Percentiles rank a stretch among this genome's conserved stretches.
phyloP scores from a whole-genome alignment of 805 yeast genomes.

The Candida pini region DNA sequence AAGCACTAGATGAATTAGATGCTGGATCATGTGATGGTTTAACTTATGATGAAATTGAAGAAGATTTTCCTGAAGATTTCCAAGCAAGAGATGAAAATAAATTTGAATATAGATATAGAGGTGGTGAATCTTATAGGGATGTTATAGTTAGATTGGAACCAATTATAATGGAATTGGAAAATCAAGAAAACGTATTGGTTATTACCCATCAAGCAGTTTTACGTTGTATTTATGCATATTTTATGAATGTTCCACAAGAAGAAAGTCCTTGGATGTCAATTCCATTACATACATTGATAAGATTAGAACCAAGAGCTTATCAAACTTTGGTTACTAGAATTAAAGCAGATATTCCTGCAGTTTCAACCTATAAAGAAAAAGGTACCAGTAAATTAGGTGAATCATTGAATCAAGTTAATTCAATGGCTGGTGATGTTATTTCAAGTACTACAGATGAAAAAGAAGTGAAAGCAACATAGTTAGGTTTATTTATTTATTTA shows the following conservation, averaged over 20 bases:
- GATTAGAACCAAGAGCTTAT: constrained; percentile 93
- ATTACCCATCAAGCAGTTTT: constrained; percentile 97
- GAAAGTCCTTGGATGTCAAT: constrained; percentile 99
- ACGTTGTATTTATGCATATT: constrained; percentile 94
- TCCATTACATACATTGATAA: constrained; percentile 91
- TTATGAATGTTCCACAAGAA: constrained; percentile 97
- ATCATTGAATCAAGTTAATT: constrained; percentile 30
- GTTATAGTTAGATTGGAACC: constrained; percentile 95
- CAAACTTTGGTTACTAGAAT: constrained; percentile 83
- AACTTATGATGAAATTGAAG: constrained; percentile 90
- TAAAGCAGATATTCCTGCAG: constrained; percentile 97
- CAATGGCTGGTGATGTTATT: constrained; percentile 47
- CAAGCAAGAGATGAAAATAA: constrained; percentile 93
- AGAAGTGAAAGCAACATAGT: too few species aligned
- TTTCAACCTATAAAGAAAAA: constrained; percentile 90
- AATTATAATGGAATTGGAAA: constrained; percentile 95
- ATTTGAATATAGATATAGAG: constrained; percentile 91
- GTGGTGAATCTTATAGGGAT: constrained; percentile 96
- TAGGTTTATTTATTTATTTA: too few species aligned
- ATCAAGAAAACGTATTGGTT: constrained; percentile 92
- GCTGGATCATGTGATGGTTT: constrained; percentile 98
- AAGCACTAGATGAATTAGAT: constrained; percentile 93
- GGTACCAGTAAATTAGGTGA: constrained; percentile 73
- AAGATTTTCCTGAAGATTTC: constrained; percentile 86
- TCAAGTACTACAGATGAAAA: constrained; percentile 26